These are phyloP conservation scores for Excoecaria agallocha DNA, from an alignment of 345 rosid genomes.

Conservation along the genomic window DNA sequence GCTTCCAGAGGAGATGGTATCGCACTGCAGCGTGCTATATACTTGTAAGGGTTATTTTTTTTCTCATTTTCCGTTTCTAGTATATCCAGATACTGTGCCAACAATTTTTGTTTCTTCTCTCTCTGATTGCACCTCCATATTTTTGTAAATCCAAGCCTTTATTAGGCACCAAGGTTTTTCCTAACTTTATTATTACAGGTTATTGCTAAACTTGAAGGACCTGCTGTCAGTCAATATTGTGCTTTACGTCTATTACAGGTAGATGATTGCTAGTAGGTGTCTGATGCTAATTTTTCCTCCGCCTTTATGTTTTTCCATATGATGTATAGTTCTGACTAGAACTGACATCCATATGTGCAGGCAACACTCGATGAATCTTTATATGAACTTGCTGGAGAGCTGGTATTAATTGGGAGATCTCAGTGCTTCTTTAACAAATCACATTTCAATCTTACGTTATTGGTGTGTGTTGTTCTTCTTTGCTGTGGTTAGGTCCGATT, in stretches of 20 bases:
- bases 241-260: slow-evolving; percentile 95
- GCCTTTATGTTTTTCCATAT: slow-evolving; percentile 5
- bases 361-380: slow-evolving; percentile 95
- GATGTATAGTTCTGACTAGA: slow-evolving; percentile 17
- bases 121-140: neutral
- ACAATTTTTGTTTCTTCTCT: neutral
- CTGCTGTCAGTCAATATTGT: slow-evolving; percentile 95
- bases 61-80: slow-evolving; percentile 15
- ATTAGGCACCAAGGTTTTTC: neutral
- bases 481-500: slow-evolving; percentile 70
- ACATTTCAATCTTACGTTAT: slow-evolving; percentile 10
- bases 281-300: neutral
- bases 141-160: neutral
- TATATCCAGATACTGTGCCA: neutral
- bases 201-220: slow-evolving; percentile 96
- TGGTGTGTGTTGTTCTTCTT: slow-evolving; percentile 6
- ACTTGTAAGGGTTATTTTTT: slow-evolving; percentile 55
- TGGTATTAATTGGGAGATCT: slow-evolving; percentile 47
- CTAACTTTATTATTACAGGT: slow-evolving; percentile 47
- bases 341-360: slow-evolving; percentile 45
- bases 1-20: slow-evolving; percentile 98
- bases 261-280: slow-evolving; percentile 14
- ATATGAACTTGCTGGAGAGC: slow-evolving; percentile 99
- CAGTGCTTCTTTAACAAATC: slow-evolving; percentile 13
- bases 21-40: slow-evolving; percentile 99